Conservation (phyloP, 2,329 filamentous ascomycete species). For the Plectosphaerella sp. region DNA sequence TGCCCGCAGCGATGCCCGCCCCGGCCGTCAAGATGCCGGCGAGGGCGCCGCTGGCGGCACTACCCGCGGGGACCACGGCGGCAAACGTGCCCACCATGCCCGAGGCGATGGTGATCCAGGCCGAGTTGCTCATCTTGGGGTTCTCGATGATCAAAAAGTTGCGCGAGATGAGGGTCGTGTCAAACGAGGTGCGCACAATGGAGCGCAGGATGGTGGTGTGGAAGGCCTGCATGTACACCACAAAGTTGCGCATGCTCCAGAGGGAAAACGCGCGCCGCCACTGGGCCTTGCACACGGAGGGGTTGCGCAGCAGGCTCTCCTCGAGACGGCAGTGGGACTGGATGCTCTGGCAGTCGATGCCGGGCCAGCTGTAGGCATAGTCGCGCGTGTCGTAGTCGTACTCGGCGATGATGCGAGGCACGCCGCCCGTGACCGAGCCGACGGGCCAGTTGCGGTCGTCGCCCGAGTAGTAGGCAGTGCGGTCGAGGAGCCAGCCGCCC, state of each 20-base stretch:
- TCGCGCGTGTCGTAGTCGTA: neutral
- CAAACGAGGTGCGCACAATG: neutral
- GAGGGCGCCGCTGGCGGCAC: neutral
- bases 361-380: conserved; percentile 4
- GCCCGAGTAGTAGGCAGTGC: neutral
- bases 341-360: conserved; percentile 1
- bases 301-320: neutral
- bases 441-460: conserved; percentile 1
- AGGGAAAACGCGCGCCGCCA: conserved; percentile 2
- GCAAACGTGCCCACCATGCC: conserved; percentile 1
- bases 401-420: conserved; percentile 4
- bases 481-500: conserved; percentile 1
- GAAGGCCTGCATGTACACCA: conserved; percentile 1
- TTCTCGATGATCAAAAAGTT: neutral
- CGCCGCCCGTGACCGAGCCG: neutral
- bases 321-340: neutral
- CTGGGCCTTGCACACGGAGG: neutral
- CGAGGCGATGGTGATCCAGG: conserved; percentile 1
- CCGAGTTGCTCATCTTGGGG: neutral
- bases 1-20: conserved; percentile 1
- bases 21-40: neutral
- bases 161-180: neutral
- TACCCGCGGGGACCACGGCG: neutral
- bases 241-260: conserved; percentile 4
- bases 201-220: neutral